Conservation (phyloP, 768 basidiomycete species). For the Russula olivacea region DNA sequence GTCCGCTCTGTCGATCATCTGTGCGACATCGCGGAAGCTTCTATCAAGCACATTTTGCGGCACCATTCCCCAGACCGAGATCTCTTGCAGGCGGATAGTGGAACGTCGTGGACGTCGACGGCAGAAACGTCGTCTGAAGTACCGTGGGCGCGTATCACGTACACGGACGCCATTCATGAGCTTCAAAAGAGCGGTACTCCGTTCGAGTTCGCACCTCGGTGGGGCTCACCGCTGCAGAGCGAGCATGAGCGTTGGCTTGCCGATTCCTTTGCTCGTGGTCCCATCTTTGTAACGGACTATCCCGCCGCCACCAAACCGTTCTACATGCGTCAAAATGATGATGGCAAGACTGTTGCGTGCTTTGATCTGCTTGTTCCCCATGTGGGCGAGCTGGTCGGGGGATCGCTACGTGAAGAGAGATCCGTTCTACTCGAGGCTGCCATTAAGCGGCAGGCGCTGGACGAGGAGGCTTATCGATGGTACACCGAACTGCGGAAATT, state of each 20-base stretch:
- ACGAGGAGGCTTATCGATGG: slow-evolving; percentile 48
- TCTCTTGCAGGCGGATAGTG: slow-evolving; percentile 39
- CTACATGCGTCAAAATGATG: slow-evolving; percentile 80
- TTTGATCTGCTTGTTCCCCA: slow-evolving; percentile 90
- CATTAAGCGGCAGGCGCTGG: slow-evolving; percentile 46
- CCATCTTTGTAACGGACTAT: slow-evolving; percentile 91
- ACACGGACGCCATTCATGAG: slow-evolving; percentile 64
- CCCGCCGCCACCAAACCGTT: slow-evolving; percentile 83
- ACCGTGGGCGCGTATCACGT: slow-evolving; percentile 70
- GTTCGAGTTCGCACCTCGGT: slow-evolving; percentile 56
- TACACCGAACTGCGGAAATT: slow-evolving; percentile 80
- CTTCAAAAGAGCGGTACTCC: slow-evolving; percentile 38
- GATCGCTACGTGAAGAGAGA: slow-evolving; percentile 83
- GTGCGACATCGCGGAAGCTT: slow-evolving; percentile 52
- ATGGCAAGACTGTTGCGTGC: slow-evolving; percentile 69
- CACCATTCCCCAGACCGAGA: slow-evolving; percentile 32
- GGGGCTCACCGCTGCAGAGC: slow-evolving; percentile 71
- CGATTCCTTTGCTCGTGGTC: slow-evolving; percentile 56
- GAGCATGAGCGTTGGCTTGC: slow-evolving; percentile 95
- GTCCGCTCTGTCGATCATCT: slow-evolving; percentile 42
- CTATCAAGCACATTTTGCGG: slow-evolving; percentile 40
- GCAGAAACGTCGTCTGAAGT: slow-evolving; percentile 32
- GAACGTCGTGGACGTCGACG: slow-evolving; percentile 34
- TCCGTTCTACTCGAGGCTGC: slow-evolving; percentile 43
- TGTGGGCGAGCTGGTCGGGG: slow-evolving; percentile 87